Conservation (phyloP, 192 early-diverging fungal genomes). For the Coemansia sp. region DNA sequence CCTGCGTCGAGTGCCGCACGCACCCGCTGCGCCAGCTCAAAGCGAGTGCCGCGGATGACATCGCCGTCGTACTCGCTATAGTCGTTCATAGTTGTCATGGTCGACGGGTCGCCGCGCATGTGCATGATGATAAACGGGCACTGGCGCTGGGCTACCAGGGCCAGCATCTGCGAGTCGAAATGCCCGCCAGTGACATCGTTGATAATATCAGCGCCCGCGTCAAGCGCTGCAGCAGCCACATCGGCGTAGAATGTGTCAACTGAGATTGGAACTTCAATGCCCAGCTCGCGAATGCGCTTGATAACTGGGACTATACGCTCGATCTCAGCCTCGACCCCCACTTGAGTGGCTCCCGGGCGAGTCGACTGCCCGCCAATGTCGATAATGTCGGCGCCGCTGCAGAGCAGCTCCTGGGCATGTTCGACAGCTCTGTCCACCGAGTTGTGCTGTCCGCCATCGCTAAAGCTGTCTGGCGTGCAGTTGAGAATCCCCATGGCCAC, state of each 20-base stretch:
- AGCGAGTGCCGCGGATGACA: constrained; percentile 69
- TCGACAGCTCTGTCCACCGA: constrained; percentile 64
- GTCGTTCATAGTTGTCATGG: constrained; percentile 75
- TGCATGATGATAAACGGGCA: constrained; percentile 95
- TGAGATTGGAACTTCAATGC: constrained; percentile 72
- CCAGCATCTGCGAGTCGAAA: constrained; percentile 76
- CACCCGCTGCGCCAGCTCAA: constrained; percentile 67
- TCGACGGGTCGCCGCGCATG: constrained; percentile 91
- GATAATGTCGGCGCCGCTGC: constrained; percentile 83
- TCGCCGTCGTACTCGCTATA: constrained; percentile 70
- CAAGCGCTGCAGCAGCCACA: constrained; percentile 85
- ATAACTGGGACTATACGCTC: constrained; percentile 86
- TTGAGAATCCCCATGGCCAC: constrained; percentile 96
- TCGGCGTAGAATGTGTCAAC: constrained; percentile 88
- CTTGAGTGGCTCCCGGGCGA: constrained; percentile 77
- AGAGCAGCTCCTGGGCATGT: constrained; percentile 66
- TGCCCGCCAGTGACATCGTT: constrained; percentile 94
- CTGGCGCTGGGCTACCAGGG: constrained; percentile 71
- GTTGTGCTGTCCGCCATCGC: constrained; percentile 81
- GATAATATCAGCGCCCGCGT: constrained; percentile 88
- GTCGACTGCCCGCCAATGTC: constrained; percentile 97
- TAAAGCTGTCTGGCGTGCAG: constrained; percentile 95
- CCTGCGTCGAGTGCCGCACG: constrained; percentile 73
- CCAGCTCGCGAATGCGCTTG: constrained; percentile 63
- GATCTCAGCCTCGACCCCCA: constrained; percentile 74